These are phyloP conservation scores for Apium graveolens DNA, from an alignment of 129 eudicot species.

Conservation along the genomic window DNA sequence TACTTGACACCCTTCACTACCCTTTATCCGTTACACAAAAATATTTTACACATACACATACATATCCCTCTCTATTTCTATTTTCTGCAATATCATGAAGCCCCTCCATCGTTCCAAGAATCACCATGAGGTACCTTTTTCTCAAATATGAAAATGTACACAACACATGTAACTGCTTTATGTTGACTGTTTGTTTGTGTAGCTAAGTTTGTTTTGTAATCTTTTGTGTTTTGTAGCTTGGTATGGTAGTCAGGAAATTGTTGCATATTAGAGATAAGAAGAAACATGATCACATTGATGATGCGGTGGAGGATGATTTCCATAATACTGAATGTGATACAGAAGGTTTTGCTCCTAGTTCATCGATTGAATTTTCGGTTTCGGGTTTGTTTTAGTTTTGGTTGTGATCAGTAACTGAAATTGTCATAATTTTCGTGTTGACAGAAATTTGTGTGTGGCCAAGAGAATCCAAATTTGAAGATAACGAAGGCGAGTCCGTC, in stretches of 20 bases:
- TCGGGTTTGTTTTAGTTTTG: not conserved
- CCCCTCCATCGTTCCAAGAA: not conserved
- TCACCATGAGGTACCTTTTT: not conserved
- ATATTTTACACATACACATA: not conserved
- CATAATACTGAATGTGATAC: conserved; percentile 29
- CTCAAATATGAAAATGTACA: not conserved
- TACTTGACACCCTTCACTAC: not conserved
- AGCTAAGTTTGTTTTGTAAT: too few relatives aligned
- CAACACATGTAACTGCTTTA: not conserved
- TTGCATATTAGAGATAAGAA: conserved; percentile 34
- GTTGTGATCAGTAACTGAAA: not conserved
- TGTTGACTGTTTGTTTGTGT: not conserved
- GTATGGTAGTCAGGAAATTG: conserved; percentile 66
- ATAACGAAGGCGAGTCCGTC: not conserved
- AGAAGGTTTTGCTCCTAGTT: not conserved
- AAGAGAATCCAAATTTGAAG: not conserved
- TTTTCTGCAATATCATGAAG: not conserved
- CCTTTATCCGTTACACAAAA: not conserved
- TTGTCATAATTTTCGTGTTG: not conserved
- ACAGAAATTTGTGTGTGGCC: conserved; percentile 9
- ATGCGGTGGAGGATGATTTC: conserved; percentile 38
- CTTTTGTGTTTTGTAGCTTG: conserved; percentile 32
- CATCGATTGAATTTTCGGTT: not conserved
- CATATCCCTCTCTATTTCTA: not conserved
- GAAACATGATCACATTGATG: conserved; percentile 53